phyloP scores from a whole-genome alignment of 83 land plant species.

The Thuja plicata region DNA sequence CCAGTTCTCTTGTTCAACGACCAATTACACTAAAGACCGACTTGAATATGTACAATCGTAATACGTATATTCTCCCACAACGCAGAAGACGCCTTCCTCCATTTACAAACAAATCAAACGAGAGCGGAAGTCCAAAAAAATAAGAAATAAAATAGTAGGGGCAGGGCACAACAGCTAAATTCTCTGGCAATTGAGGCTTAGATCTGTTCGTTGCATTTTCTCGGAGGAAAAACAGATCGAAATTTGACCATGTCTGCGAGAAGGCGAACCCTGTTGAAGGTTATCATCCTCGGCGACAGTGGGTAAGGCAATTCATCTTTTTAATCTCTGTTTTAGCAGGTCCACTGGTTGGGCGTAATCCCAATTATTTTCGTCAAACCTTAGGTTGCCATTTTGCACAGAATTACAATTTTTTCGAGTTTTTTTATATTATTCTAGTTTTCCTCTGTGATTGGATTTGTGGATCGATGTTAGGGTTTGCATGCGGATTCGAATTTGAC shows the following conservation, averaged over 20 bases:
- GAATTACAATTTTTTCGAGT: not conserved
- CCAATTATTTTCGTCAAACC: not conserved
- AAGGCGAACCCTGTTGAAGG: conserved; percentile 62
- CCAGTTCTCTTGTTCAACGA: not conserved
- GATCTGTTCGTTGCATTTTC: not conserved
- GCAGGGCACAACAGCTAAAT: not conserved
- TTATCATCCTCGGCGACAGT: conserved; percentile 81
- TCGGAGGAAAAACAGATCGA: not conserved
- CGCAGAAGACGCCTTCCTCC: not conserved
- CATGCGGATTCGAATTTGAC: not conserved
- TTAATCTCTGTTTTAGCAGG: not conserved
- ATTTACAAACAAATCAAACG: not conserved
- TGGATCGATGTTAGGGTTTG: conserved; percentile 7
- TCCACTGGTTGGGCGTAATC: not conserved
- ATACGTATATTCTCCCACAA: not conserved
- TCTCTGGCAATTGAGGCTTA: not conserved
- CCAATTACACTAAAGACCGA: not conserved
- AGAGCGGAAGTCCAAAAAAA: not conserved
- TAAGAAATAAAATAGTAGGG: not conserved
- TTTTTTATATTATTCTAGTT: not conserved
- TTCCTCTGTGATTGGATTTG: not conserved
- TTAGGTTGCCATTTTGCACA: not conserved
- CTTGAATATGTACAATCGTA: not conserved
- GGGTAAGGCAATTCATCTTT: conserved; percentile 30
- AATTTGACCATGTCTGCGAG: conserved; percentile 49